A percentile compares a stretch with the other conserved stretches of the same genome.
Evolutionary conservation across 2,329 filamentous ascomycete genomes (phyloP).

Genomic region (Trichoderma atrobrunneum): DNA sequence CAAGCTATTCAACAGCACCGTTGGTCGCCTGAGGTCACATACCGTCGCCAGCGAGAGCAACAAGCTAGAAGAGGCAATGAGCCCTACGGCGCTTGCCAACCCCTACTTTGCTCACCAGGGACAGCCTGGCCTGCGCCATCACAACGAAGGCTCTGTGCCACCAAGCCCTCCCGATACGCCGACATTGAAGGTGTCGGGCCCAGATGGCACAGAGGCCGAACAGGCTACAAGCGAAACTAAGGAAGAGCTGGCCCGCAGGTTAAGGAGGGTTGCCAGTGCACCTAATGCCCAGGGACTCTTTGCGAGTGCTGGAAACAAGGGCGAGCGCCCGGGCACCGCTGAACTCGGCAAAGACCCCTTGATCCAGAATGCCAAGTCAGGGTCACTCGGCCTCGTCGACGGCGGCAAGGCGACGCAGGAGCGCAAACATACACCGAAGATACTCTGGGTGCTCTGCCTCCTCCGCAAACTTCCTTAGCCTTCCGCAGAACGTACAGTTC

Average conservation of each 20-base stretch:
- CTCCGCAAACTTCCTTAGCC: conserved; percentile 64
- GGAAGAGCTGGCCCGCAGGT: conserved; percentile 88
- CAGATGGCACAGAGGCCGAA: conserved; percentile 60
- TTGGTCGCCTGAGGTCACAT: conserved; percentile 81
- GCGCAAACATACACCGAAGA: conserved; percentile 47
- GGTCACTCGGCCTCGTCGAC: conserved; percentile 39
- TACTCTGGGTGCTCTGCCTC: conserved; percentile 60
- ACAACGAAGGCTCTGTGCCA: conserved; percentile 89
- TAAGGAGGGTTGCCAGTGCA: conserved; percentile 91
- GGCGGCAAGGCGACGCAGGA: conserved; percentile 29
- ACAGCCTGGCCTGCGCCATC: conserved; percentile 86
- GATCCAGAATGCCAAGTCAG: conserved; percentile 47
- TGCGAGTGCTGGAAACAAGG: conserved; percentile 42
- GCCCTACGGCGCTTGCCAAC: conserved; percentile 90
- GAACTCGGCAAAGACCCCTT: conserved; percentile 83
- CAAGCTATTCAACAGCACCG: conserved; percentile 80
- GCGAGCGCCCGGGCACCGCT: conserved; percentile 75
- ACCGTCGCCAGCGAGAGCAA: conserved; percentile 94
- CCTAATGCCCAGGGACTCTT: conserved; percentile 96
- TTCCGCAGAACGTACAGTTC: conserved; percentile 97
- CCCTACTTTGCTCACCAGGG: conserved; percentile 98
- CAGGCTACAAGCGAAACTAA: conserved; percentile 77
- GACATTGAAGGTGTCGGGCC: conserved; percentile 68
- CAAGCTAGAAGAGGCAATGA: conserved; percentile 80
- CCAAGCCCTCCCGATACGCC: conserved; percentile 91